Evolutionary conservation across 2,329 filamentous ascomycete genomes (phyloP), one percentile per base, ranked within the genome.

Genomic region (Aspergillus hiratsukae): DNA sequence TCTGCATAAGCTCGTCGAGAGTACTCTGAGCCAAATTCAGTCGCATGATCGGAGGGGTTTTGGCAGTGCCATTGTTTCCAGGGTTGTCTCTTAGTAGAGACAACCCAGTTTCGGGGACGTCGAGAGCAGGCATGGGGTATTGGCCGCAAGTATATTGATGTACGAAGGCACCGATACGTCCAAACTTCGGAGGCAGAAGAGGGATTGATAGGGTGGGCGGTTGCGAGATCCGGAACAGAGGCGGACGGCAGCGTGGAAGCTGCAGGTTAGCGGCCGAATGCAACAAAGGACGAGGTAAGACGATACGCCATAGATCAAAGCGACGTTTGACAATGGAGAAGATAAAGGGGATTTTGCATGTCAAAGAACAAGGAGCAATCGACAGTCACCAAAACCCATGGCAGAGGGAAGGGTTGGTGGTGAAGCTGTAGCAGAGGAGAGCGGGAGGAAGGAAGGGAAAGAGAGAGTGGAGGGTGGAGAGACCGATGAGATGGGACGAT

Each of bases 1-100:
- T 71, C 54, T 75, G 71, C 31, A 80, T 72, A 29, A 80, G 69
- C 50, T 80, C 77, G 57, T 78, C 72, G 50, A 79, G 70, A 45
- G 76, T 75, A 53, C 60, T 72, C 64, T 77, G 74, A 27, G 73
- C 68, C 55, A 80, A 66, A 58, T 77, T 75, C 60, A 80, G 62
- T 58, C 76, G 77, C 71, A 80, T 76, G 54, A 78, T 72, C 65
- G 79, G 77, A 37, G 68, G 61, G 17, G 71, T 67, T 65, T 73
- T 74, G 53, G 61, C 59, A 31, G 69, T 56, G 48, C 64, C 52
- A 55, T 70, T 69, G 29, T 58, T 55, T 37, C 67, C 66, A 56
- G 66, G 64, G 60, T 68, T 65, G 48, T 67, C 65, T 64, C 69
- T 69, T 54, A 62, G 64, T 56, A 78, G 75, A 69, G 70, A 69